Conservation (phyloP, 75 land plant genomes). For the Sequoia sempervirens region DNA sequence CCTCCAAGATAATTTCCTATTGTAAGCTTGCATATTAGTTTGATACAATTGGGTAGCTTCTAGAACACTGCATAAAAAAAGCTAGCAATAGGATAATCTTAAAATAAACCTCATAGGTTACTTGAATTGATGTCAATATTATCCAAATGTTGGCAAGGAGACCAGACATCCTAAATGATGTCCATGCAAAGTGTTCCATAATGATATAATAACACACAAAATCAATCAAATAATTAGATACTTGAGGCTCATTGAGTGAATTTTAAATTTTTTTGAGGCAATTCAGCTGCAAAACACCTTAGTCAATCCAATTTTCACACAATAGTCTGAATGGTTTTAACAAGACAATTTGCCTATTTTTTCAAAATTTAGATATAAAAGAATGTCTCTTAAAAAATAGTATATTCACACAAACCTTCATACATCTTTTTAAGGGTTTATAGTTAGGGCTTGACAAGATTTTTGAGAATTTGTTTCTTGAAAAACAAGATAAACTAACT, state of each 20-base stretch:
- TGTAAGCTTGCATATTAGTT: constrained; percentile 44
- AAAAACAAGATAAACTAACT: background rate
- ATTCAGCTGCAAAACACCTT: background rate
- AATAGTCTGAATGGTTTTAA: background rate
- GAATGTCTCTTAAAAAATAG: background rate
- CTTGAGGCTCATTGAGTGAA: too few species aligned
- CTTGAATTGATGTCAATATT: constrained; percentile 59
- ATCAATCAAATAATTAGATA: background rate
- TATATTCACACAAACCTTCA: background rate
- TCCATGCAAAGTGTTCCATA: constrained; percentile 76
- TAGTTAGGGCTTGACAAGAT: background rate
- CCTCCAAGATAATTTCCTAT: constrained; percentile 23
- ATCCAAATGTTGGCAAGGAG: constrained; percentile 66
- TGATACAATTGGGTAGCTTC: constrained; percentile 62
- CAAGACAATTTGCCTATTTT: background rate
- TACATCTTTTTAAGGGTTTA: background rate
- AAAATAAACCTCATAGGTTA: constrained; percentile 2
- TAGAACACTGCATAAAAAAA: constrained; percentile 5
- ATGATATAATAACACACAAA: constrained; percentile 14
- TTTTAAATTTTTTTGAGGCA: background rate
- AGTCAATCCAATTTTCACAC: background rate
- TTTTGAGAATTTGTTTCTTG: background rate
- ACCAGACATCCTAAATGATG: constrained; percentile 71
- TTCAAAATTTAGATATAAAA: background rate
- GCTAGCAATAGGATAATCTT: background rate